Percentiles rank a stretch among this genome's conserved stretches.
Evolutionary conservation across 805 yeast species (phyloP).

Genomic region (Wickerhamiella parazyma): DNA sequence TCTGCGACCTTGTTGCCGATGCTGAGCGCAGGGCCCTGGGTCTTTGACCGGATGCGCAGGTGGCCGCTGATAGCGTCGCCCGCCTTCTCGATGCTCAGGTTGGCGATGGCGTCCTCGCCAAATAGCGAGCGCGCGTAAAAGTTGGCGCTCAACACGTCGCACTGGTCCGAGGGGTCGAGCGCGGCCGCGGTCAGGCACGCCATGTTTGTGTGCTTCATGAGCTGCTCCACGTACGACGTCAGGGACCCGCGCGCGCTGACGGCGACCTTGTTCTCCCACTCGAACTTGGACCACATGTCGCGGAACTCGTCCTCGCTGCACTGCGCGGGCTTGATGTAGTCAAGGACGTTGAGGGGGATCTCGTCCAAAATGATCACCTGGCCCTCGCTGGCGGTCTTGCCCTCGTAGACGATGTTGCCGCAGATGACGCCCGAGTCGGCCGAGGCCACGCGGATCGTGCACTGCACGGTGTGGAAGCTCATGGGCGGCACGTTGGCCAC

Average conservation of each 20-base stretch:
- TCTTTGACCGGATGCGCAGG: slow-evolving; percentile 91
- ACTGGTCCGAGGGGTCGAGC: slow-evolving; percentile 33
- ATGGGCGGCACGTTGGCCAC: slow-evolving; percentile 92
- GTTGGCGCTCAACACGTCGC: slow-evolving; percentile 88
- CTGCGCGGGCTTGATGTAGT: slow-evolving; percentile 89
- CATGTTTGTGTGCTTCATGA: slow-evolving; percentile 83
- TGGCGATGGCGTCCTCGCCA: slow-evolving; percentile 96
- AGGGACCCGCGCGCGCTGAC: slow-evolving; percentile 38
- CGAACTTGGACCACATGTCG: slow-evolving; percentile 97
- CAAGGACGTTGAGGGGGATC: slow-evolving; percentile 93
- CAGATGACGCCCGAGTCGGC: slow-evolving; percentile 98
- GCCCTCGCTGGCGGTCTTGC: slow-evolving; percentile 80
- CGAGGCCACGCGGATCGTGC: slow-evolving; percentile 85
- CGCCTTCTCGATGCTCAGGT: slow-evolving; percentile 79
- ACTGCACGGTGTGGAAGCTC: slow-evolving; percentile 81
- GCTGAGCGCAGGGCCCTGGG: slow-evolving; percentile 91
- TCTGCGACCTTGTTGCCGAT: slow-evolving; percentile 84
- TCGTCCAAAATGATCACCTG: slow-evolving; percentile 87
- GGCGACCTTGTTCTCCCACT: slow-evolving; percentile 97
- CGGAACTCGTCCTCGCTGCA: slow-evolving; percentile 85
- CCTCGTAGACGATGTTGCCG: slow-evolving; percentile 94
- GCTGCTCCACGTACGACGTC: slow-evolving; percentile 61
- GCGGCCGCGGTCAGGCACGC: slow-evolving; percentile 86
- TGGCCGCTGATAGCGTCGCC: slow-evolving; percentile 74
- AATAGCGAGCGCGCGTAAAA: slow-evolving; percentile 82